A percentile compares a stretch with the other conserved stretches of the same genome.
These are phyloP conservation scores for Ceratocystis harringtonii DNA, from an alignment of 2,329 filamentous ascomycete genomes.

Conservation along the genomic window DNA sequence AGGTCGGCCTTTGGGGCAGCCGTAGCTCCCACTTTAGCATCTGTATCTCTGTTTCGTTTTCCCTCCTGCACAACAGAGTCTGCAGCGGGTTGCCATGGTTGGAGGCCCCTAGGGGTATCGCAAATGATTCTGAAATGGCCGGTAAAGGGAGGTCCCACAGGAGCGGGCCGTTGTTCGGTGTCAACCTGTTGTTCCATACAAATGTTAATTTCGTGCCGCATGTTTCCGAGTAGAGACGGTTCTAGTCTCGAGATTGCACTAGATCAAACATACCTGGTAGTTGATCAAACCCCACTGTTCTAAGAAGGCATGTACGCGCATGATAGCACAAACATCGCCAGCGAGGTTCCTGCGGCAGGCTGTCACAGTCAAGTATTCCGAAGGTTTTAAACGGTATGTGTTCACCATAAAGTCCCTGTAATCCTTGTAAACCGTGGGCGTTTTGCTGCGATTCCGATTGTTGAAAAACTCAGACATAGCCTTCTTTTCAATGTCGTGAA, in stretches of 20 bases:
- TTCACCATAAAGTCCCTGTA: constrained; percentile 99
- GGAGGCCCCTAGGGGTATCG: constrained; percentile 85
- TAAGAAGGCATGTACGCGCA: constrained; percentile 94
- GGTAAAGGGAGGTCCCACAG: constrained; percentile 90
- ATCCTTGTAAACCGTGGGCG: constrained; percentile 91
- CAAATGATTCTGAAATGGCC: constrained; percentile 94
- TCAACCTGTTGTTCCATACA: constrained; percentile 52
- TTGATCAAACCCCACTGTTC: constrained; percentile 99
- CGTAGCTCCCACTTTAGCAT: constrained; percentile 52
- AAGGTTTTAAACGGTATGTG: constrained; percentile 88
- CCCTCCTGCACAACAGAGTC: constrained; percentile 52
- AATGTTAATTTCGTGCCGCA: not conserved
- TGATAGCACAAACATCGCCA: constrained; percentile 95
- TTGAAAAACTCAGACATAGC: constrained; percentile 98
- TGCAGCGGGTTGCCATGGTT: constrained; percentile 84
- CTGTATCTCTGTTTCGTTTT: constrained; percentile 50
- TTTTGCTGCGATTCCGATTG: constrained; percentile 94
- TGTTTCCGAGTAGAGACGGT: not conserved
- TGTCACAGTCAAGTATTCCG: constrained; percentile 93
- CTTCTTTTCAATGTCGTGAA: constrained; percentile 86
- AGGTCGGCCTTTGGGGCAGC: constrained; percentile 61
- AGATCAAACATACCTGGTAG: constrained; percentile 57
- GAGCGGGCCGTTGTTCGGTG: constrained; percentile 84
- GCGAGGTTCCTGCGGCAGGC: constrained; percentile 89
- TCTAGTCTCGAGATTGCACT: not conserved